Evolutionary conservation across 1,139 yeast genomes (phyloP).

Genomic region (Kodamaea anthophila): DNA sequence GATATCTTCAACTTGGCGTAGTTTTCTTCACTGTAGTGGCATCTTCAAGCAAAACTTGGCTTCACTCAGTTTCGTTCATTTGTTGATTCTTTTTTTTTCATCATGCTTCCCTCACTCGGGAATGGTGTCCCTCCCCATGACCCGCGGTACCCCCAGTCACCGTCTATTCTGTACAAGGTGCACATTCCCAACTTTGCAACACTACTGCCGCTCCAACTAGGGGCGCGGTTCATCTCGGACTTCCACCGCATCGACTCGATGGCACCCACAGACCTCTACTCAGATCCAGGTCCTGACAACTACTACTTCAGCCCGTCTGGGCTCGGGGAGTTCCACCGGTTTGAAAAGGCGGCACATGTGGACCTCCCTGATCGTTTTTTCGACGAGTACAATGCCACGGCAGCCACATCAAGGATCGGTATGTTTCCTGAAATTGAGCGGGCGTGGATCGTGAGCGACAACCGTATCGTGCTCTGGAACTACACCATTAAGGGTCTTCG

Average conservation of each 20-base stretch:
- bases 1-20: too few relatives aligned
- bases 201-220: constrained; percentile 39
- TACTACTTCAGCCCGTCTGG: constrained; percentile 38
- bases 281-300: constrained; percentile 35
- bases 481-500: constrained; percentile 50
- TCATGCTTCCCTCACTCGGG: too few relatives aligned
- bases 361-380: constrained; percentile 80
- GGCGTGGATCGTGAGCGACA: constrained; percentile 85
- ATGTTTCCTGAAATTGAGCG: constrained; percentile 75
- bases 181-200: constrained; percentile 40
- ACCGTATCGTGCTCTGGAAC: constrained; percentile 80
- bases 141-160: too few relatives aligned
- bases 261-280: constrained; percentile 41
- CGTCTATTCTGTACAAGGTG: too few relatives aligned
- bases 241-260: constrained; percentile 41
- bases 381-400: constrained; percentile 67
- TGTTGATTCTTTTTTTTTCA: too few relatives aligned
- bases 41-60: too few relatives aligned
- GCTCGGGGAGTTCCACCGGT: constrained; percentile 60
- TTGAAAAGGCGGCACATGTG: constrained; percentile 62
- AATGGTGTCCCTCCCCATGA: too few relatives aligned
- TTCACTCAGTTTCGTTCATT: too few relatives aligned
- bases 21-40: too few relatives aligned
- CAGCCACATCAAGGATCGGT: constrained; percentile 73
- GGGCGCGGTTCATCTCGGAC: constrained; percentile 40